phyloP scores from a whole-genome alignment of 2,329 filamentous ascomycete genomes.

The Scedosporium apiospermum region DNA sequence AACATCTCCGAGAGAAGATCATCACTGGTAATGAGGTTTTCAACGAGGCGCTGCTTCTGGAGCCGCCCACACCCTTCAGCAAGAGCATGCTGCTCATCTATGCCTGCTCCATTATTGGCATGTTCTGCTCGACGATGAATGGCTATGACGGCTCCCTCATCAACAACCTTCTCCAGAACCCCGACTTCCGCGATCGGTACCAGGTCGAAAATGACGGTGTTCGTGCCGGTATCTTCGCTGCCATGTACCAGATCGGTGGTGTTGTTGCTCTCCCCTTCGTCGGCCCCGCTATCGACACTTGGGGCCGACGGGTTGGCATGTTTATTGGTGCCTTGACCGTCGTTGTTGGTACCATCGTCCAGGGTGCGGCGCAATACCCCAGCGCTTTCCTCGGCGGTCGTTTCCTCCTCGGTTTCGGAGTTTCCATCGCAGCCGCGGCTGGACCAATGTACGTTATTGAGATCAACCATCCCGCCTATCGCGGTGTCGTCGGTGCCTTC shows the following conservation, averaged over 20 bases:
- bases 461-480: constrained; percentile 51
- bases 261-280: constrained; percentile 35
- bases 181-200: constrained; percentile 28
- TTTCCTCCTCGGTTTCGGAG: constrained; percentile 47
- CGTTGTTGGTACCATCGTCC: constrained; percentile 22
- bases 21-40: constrained; percentile 7
- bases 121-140: constrained; percentile 42
- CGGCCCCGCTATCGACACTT: constrained; percentile 35
- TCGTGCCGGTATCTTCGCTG: constrained; percentile 38
- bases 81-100: constrained; percentile 30
- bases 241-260: constrained; percentile 43
- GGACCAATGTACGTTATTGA: constrained; percentile 57
- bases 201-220: constrained; percentile 31
- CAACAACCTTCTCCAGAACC: constrained; percentile 36
- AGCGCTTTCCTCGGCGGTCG: constrained; percentile 46
- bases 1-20: constrained; percentile 74
- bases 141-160: constrained; percentile 42
- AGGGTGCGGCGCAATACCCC: constrained; percentile 24
- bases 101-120: constrained; percentile 33
- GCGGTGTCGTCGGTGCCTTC: constrained; percentile 51
- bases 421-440: constrained; percentile 48
- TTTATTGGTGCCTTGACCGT: constrained; percentile 32
- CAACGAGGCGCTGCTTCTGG: constrained; percentile 48
- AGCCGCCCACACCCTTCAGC: constrained; percentile 34
- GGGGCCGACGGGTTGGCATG: constrained; percentile 36